Conservation (phyloP, 2,329 filamentous ascomycete genomes). For the Colletotrichum ledebouriae region DNA sequence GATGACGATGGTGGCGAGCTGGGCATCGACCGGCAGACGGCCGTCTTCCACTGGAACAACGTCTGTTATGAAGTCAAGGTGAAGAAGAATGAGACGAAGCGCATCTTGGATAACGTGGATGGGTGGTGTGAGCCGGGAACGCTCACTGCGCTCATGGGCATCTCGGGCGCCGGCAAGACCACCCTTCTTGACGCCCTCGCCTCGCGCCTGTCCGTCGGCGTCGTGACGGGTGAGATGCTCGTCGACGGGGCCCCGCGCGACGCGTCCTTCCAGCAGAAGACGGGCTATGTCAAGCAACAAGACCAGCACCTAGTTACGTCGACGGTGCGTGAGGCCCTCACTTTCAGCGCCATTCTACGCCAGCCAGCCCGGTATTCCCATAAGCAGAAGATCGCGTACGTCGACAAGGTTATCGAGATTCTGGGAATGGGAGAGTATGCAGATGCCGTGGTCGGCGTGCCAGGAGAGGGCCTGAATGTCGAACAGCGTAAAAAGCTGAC, state of each 20-base stretch:
- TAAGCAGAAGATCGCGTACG: slow-evolving; percentile 47
- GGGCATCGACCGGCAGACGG: slow-evolving; percentile 61
- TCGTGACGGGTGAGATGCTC: slow-evolving; percentile 78
- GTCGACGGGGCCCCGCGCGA: slow-evolving; percentile 76
- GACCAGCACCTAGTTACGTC: slow-evolving; percentile 77
- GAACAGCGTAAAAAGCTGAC: slow-evolving; percentile 71
- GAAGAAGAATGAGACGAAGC: slow-evolving; percentile 68
- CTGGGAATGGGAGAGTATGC: slow-evolving; percentile 71
- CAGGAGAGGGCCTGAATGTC: slow-evolving; percentile 67
- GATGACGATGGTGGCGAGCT: slow-evolving; percentile 42
- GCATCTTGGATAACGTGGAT: slow-evolving; percentile 78
- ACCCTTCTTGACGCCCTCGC: slow-evolving; percentile 81
- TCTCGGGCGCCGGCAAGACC: slow-evolving; percentile 81
- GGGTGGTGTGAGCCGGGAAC: slow-evolving; percentile 84
- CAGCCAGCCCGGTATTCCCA: slow-evolving; percentile 70
- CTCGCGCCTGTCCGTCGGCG: slow-evolving; percentile 79
- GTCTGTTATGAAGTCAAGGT: slow-evolving; percentile 83
- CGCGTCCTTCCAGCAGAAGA: slow-evolving; percentile 77
- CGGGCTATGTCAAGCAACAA: slow-evolving; percentile 80
- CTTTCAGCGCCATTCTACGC: slow-evolving; percentile 76
- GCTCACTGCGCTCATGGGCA: slow-evolving; percentile 79
- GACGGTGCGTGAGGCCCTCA: slow-evolving; percentile 76
- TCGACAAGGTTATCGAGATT: slow-evolving; percentile 49
- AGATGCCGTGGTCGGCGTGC: slow-evolving; percentile 77
- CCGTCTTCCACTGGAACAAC: slow-evolving; percentile 79